Conservation (phyloP, 441 rosid genomes). For the Cnidoscolus chayamansa region DNA sequence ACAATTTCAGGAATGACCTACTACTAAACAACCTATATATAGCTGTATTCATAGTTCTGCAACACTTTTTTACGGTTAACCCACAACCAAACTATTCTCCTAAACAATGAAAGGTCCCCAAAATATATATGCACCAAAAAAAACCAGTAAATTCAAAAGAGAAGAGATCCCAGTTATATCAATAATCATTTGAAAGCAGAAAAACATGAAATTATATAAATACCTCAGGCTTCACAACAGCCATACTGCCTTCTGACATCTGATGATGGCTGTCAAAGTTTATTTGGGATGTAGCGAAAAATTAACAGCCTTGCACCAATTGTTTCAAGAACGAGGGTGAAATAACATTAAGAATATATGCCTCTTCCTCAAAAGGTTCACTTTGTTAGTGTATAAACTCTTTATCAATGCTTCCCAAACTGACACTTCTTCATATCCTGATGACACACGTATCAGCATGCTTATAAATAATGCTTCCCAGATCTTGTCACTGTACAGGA, state of each 20-base stretch:
- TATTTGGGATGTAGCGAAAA: constrained; percentile 14
- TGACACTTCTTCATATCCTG: constrained; percentile 22
- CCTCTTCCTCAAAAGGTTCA: constrained; percentile 29
- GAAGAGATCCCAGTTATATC: neutral
- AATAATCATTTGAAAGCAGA: neutral
- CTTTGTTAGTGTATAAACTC: constrained; percentile 25
- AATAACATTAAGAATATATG: constrained; percentile 20
- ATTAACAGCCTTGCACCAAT: constrained; percentile 18
- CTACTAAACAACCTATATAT: neutral
- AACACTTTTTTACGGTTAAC: neutral
- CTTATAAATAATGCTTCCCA: constrained; percentile 26
- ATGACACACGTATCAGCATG: constrained; percentile 27
- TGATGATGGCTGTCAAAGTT: constrained; percentile 20
- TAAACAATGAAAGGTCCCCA: neutral
- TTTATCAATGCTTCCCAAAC: constrained; percentile 29
- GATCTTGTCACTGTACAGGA: constrained; percentile 15
- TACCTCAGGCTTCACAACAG: constrained; percentile 58
- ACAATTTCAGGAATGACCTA: neutral
- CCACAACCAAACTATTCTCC: neutral
- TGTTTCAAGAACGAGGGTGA: constrained; percentile 23
- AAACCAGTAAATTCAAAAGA: neutral
- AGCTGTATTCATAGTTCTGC: neutral
- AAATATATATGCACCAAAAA: neutral
- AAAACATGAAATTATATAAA: neutral
- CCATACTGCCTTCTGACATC: constrained; percentile 52